These are phyloP conservation scores for Phytophthora chlamydospora DNA, from an alignment of 352 stramenopile species.

Conservation along the genomic window DNA sequence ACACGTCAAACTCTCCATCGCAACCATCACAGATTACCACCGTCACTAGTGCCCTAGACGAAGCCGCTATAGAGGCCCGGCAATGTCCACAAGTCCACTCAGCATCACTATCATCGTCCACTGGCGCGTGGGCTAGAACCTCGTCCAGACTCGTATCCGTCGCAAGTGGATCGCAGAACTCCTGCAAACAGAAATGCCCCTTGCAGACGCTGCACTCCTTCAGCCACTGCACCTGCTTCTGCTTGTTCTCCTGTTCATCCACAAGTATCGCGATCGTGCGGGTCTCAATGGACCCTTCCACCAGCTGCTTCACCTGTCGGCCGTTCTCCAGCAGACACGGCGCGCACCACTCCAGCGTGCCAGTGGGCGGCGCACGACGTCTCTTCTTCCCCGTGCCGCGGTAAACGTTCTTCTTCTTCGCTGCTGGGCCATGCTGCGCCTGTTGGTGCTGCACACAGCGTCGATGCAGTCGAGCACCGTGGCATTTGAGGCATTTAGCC, in stretches of 20 bases:
- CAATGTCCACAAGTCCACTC: conserved; percentile 51
- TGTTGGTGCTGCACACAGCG: conserved; percentile 35
- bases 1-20: conserved; percentile 71
- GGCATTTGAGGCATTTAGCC: conserved; percentile 42
- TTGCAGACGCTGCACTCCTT: conserved; percentile 39
- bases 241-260: conserved; percentile 12
- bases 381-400: conserved; percentile 30
- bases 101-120: conserved; percentile 34
- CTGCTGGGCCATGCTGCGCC: background rate
- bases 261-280: conserved; percentile 52
- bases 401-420: conserved; percentile 25
- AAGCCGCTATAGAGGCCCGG: conserved; percentile 1
- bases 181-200: conserved; percentile 44
- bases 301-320: conserved; percentile 13
- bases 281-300: conserved; percentile 39
- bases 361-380: conserved; percentile 15
- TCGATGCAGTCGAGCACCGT: conserved; percentile 31
- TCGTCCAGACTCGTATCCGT: conserved; percentile 33
- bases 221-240: conserved; percentile 34
- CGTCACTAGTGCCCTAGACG: conserved; percentile 14
- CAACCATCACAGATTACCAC: conserved; percentile 78
- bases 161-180: conserved; percentile 43
- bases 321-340: conserved; percentile 23
- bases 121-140: conserved; percentile 37
- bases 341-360: conserved; percentile 28